Evolutionary conservation across 192 early-diverging fungal species (phyloP), one percentile per base, ranked within the genome.

Genomic region (Backusella liffmaniae): DNA sequence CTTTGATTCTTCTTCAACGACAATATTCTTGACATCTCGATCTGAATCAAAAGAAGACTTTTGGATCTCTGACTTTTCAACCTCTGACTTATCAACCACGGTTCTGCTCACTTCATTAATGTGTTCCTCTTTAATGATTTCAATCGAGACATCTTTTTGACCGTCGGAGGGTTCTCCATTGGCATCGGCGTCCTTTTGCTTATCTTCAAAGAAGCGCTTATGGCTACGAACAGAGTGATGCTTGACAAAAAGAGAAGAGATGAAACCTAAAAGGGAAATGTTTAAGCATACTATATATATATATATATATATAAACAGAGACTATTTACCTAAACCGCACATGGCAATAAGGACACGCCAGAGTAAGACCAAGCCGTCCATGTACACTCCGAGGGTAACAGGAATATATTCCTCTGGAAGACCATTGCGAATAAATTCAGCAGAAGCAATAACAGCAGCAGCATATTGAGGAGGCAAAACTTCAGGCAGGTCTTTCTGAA

Each of bases 211-310:
- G 39, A 71, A 44, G 8, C 42, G 70, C 29, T 49, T 71, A 16
- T 71, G 70, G 21, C 42, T 44, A 59, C 16, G n/a, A 12, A 77
- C 23, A 44, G 76, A 77, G 35, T 77, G 66, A 37, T 77, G 76
- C 32, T 77, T 36, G 29, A 77, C 68, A 36, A 77, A 77, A 30
- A 72, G 29, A 23, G 76, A 56, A 53, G 70, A 44, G 18, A 78
- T 30, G 21, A 78, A 78, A 3, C 77, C 72, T 73, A 78, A 4
- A 49, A 49, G 15, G 46, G 46, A 49, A 49, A 49, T 18, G 46
- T 49, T 49, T 49, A 49, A 49, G 46, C n/a, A 49, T n/a, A n/a
- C 7, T n/a, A 49, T 39, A 39, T 39, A 39, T 39, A 39, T 8
- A 39, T 39, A 39, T 3, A 10, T 39, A 3, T 8, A 16, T 7